These are phyloP conservation scores for Pseudognaphalium luteoalbum DNA, from an alignment of 129 eudicot genomes.

Conservation along the genomic window DNA sequence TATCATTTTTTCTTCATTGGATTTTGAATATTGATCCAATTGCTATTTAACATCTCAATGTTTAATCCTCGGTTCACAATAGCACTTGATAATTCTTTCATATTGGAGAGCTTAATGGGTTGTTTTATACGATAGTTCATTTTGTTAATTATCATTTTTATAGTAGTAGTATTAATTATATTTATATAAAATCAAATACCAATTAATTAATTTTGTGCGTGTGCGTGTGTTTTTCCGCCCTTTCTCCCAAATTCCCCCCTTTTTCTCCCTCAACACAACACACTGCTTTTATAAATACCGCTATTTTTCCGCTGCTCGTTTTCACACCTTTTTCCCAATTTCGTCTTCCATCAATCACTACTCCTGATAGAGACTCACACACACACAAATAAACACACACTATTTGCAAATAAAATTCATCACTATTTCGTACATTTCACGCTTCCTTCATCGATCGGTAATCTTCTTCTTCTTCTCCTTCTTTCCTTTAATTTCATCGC, in stretches of 20 bases:
- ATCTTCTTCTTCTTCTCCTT: background rate
- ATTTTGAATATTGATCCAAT: no score
- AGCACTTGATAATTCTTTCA: no score
- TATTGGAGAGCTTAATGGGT: no score
- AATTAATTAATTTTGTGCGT: background rate
- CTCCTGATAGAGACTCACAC: slow-evolving; percentile 19
- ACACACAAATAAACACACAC: slow-evolving; percentile 3
- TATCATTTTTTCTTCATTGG: no score
- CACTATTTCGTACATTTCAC: slow-evolving; percentile 37
- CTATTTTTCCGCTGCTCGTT: slow-evolving; percentile 36
- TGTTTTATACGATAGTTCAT: no score
- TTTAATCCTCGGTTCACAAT: no score
- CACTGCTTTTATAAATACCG: slow-evolving; percentile 27
- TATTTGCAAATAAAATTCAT: background rate
- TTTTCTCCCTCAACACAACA: slow-evolving; percentile 2
- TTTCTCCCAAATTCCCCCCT: slow-evolving; percentile 13
- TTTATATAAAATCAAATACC: no score
- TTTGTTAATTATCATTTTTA: no score
- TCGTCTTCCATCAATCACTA: slow-evolving; percentile 22
- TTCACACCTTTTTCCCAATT: slow-evolving; percentile 25
- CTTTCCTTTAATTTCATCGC: slow-evolving; percentile 5
- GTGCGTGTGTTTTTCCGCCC: slow-evolving; percentile 15
- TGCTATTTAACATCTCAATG: no score
- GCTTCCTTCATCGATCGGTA: slow-evolving; percentile 38
- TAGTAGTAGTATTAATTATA: no score